Evolutionary conservation across 192 early-diverging fungal genomes (phyloP).

Genomic region (Lunasporangiospora selenospora): DNA sequence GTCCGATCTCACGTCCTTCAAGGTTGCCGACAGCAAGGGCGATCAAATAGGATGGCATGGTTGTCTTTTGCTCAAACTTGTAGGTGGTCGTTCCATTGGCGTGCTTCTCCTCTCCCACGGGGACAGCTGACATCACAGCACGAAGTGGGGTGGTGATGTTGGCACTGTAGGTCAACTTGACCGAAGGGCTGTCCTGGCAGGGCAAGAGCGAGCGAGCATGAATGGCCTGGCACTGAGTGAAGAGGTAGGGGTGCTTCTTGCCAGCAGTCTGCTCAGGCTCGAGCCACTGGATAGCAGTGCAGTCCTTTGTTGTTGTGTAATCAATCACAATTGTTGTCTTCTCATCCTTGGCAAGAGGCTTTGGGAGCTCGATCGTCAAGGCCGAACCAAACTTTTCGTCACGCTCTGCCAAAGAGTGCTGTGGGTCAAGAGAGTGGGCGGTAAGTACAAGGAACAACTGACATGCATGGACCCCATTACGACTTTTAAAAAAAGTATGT

Average conservation of each 20-base stretch:
- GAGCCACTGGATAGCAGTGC: slow-evolving; percentile 93
- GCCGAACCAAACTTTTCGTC: slow-evolving; percentile 76
- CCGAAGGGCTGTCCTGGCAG: slow-evolving; percentile 86
- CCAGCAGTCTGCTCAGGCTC: slow-evolving; percentile 67
- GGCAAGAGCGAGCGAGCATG: slow-evolving; percentile 92
- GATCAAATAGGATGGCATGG: slow-evolving; percentile 95
- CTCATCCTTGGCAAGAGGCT: slow-evolving; percentile 48
- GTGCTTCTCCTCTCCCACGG: slow-evolving; percentile 58
- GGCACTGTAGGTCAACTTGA: slow-evolving; percentile 90
- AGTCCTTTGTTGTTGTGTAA: slow-evolving; percentile 81
- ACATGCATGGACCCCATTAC: neutral
- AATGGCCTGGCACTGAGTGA: slow-evolving; percentile 97
- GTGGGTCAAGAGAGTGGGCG: neutral
- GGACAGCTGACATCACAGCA: slow-evolving; percentile 93
- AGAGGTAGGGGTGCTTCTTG: slow-evolving; percentile 92
- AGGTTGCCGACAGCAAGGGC: slow-evolving; percentile 94
- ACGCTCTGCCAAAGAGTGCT: slow-evolving; percentile 58
- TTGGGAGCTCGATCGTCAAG: slow-evolving; percentile 64
- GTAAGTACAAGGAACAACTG: neutral
- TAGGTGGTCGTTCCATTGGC: slow-evolving; percentile 61
- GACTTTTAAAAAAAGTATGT: neutral
- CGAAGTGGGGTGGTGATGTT: slow-evolving; percentile 67
- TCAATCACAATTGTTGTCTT: slow-evolving; percentile 66
- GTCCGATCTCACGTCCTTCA: slow-evolving; percentile 79
- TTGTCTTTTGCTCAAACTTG: slow-evolving; percentile 84